These are phyloP conservation scores for Sesbania bispinosa DNA, from an alignment of 306 rosid species.

Conservation along the genomic window DNA sequence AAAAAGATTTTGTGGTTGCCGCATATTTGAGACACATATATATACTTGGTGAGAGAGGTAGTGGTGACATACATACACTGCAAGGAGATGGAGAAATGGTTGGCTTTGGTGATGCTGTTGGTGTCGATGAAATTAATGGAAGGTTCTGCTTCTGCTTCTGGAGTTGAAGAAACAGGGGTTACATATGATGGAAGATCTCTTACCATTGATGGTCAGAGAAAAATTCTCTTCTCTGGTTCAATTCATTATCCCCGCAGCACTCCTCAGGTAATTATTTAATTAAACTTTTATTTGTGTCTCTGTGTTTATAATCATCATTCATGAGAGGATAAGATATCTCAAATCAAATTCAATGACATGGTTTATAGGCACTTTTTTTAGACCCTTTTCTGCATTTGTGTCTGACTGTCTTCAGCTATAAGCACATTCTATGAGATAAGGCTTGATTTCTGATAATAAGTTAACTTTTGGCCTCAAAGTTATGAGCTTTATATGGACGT, in stretches of 20 bases:
- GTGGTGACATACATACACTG: no score
- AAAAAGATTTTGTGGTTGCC: no score
- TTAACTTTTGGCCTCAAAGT: neutral
- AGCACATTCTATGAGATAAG: neutral
- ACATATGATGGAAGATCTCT: slow-evolving; percentile 82
- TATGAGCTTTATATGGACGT: neutral
- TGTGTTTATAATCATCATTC: neutral
- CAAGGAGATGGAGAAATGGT: slow-evolving; percentile 31
- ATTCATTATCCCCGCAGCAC: slow-evolving; percentile 93
- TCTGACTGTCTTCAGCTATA: neutral
- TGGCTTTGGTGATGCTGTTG: slow-evolving; percentile 5
- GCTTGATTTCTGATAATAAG: neutral
- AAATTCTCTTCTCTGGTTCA: slow-evolving; percentile 71
- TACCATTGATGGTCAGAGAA: slow-evolving; percentile 57
- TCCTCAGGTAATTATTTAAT: slow-evolving; percentile 50
- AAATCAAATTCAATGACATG: no score
- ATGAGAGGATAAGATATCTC: neutral
- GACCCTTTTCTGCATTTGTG: neutral
- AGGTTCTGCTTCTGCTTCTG: neutral
- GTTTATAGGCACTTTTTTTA: neutral
- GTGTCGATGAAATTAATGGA: neutral
- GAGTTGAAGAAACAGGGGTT: slow-evolving; percentile 19
- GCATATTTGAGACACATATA: no score
- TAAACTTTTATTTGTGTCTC: neutral
- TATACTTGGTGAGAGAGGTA: neutral